A percentile compares a stretch with the other conserved stretches of the same genome.
These are phyloP conservation scores for Alternaria gansuensis DNA, from an alignment of 2,329 filamentous ascomycete species.

Conservation along the genomic window DNA sequence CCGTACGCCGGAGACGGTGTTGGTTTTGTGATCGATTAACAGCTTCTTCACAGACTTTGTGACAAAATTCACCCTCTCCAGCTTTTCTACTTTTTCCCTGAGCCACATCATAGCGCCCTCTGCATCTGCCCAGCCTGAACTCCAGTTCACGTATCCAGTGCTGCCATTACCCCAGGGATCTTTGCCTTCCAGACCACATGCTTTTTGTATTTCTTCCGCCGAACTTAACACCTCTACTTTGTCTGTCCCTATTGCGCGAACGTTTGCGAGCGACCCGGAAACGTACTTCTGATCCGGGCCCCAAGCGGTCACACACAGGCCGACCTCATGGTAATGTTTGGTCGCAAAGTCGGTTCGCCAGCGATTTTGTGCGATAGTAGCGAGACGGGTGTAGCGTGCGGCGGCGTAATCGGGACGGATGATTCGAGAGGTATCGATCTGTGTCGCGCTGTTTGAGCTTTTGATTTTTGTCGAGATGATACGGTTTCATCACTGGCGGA, in stretches of 20 bases:
- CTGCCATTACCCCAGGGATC: slow-evolving; percentile 58
- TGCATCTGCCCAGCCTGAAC: slow-evolving; percentile 83
- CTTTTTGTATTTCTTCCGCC: slow-evolving; percentile 51
- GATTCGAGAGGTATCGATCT: slow-evolving; percentile 68
- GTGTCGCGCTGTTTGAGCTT: slow-evolving; percentile 12
- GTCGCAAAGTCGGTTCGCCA: slow-evolving; percentile 73
- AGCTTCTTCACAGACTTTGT: slow-evolving; percentile 60
- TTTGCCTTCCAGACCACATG: slow-evolving; percentile 55
- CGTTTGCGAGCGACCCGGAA: slow-evolving; percentile 47
- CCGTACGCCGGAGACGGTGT: slow-evolving; percentile 66
- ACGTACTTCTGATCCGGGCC: slow-evolving; percentile 56
- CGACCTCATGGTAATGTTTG: slow-evolving; percentile 74
- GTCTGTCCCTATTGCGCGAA: slow-evolving; percentile 48
- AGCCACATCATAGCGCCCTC: slow-evolving; percentile 74
- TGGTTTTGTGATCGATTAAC: slow-evolving; percentile 49
- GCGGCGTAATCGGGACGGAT: slow-evolving; percentile 82
- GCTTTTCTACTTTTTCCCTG: slow-evolving; percentile 62
- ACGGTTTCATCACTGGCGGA: neutral
- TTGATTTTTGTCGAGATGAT: neutral
- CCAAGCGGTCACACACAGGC: slow-evolving; percentile 71
- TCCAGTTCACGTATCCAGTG: slow-evolving; percentile 76
- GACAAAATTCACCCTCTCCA: slow-evolving; percentile 62
- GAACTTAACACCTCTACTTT: slow-evolving; percentile 53
- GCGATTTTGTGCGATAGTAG: slow-evolving; percentile 71
- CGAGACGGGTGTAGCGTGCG: slow-evolving; percentile 77